These are phyloP conservation scores for Eucalyptus polybractea DNA, from an alignment of 345 rosid genomes.

Conservation along the genomic window DNA sequence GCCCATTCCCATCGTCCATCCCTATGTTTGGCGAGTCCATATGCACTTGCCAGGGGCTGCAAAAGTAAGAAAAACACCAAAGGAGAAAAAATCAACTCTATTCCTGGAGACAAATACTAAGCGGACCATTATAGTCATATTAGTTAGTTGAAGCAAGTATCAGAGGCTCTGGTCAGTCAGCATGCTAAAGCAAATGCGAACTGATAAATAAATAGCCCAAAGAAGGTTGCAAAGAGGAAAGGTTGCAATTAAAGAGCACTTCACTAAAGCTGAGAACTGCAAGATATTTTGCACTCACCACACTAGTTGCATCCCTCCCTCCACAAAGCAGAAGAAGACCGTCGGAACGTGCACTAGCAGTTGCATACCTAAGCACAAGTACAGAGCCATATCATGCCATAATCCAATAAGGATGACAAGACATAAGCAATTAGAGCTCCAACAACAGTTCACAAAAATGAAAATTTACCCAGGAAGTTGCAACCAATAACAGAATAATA, in stretches of 20 bases:
- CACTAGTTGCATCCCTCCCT: slow-evolving; percentile 95
- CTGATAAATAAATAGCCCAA: not conserved
- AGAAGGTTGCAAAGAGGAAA: not conserved
- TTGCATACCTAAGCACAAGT: slow-evolving; percentile 71
- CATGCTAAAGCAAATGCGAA: not conserved
- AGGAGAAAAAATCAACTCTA: not conserved
- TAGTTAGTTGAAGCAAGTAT: not conserved
- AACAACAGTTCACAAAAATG: not conserved
- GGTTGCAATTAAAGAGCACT: not conserved
- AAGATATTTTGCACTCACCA: slow-evolving; percentile 38
- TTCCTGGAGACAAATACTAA: not conserved
- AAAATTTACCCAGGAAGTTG: not conserved
- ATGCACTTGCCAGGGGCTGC: slow-evolving; percentile 96
- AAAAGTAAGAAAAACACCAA: not conserved
- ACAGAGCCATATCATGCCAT: not conserved
- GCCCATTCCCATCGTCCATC: slow-evolving; percentile 99
- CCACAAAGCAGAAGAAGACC: slow-evolving; percentile 99
- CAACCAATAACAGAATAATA: not conserved
- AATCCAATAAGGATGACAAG: not conserved
- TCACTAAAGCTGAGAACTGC: not conserved
- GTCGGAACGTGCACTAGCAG: slow-evolving; percentile 99
- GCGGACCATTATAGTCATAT: not conserved
- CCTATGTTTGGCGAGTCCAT: slow-evolving; percentile 98
- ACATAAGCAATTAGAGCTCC: not conserved
- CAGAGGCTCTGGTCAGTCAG: not conserved